These are phyloP conservation scores for Podospora didyma DNA, from an alignment of 495 filamentous ascomycete species.

Conservation along the genomic window DNA sequence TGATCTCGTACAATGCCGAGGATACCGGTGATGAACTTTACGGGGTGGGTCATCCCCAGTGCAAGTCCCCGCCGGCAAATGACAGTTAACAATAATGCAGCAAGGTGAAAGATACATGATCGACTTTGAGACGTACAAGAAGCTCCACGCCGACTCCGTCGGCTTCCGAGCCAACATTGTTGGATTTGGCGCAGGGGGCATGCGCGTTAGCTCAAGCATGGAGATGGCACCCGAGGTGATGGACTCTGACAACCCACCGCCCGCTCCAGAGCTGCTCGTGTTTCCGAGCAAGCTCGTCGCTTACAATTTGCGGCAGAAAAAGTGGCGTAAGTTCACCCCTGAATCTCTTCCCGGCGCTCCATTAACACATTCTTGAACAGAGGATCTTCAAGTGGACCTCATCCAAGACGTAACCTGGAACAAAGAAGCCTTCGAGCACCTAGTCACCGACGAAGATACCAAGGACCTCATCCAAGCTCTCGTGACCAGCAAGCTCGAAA, in stretches of 20 bases:
- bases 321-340: not conserved
- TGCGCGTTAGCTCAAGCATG: not conserved
- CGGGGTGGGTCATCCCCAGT: not conserved
- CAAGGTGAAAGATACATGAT: not conserved
- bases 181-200: not conserved
- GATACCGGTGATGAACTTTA: not conserved
- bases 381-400: conserved; percentile 14
- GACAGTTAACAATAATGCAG: too few species aligned
- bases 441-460: conserved; percentile 45
- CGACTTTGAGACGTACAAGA: not conserved
- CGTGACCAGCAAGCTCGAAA: conserved; percentile 28
- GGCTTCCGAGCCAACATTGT: not conserved
- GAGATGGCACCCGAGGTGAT: not conserved
- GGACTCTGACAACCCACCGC: not conserved
- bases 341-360: not conserved
- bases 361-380: not conserved
- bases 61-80: too few species aligned
- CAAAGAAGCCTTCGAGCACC: conserved; percentile 45
- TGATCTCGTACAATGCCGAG: not conserved
- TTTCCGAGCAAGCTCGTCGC: not conserved
- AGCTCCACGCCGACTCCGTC: not conserved
- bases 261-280: not conserved
- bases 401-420: conserved; percentile 43
- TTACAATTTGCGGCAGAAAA: not conserved
- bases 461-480: conserved; percentile 49